Evolutionary conservation across 306 rosid species (phyloP), one percentile per base, ranked within the genome.

Genomic region (Cucumis hystrix): DNA sequence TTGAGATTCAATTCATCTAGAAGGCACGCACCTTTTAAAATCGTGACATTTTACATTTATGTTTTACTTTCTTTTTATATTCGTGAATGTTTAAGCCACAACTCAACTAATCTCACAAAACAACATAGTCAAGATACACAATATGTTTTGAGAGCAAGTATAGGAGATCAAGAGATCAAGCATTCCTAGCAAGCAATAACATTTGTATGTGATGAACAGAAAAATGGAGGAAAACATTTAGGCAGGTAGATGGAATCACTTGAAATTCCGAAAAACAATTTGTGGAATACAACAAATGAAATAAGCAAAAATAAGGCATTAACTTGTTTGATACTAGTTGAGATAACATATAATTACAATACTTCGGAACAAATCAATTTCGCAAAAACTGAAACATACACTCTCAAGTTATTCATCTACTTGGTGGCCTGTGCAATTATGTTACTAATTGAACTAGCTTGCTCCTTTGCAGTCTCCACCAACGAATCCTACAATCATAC

Each of bases 381-480:
- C 59, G n/a, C 76, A 71, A 49, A 28, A 49, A 25, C 76, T 71
- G 76, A 70, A 70, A 70, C 76, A 47, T 56, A 64, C 47, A 58
- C 63, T 70, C 65, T 70, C 65, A 17, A 17, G 18, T 33, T 33
- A 7, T 65, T 72, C 47, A 60, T 82, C 66, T 82, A 88, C 85
- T 88, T 86, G 60, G 91, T 88, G 82, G 97, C 97, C 84, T 93
- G 96, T 11, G 96, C 93, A 14, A 93, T 91, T 75, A 93, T 91
- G 70, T 89, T 91, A 78, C 96, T 91, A 52, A 93, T 39, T 16
- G 96, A 93, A 82, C 93, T 85, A 40, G 93, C 97, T 81, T 93
- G 92, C 84, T 93, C 97, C 82, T 91, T 91, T 16, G 98, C 98
- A 61, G 92, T 88, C 85, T 93, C 97, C 89, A 91, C 98, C 88